Conservation (phyloP, 441 rosid genomes). For the Pelargonium australe region DNA sequence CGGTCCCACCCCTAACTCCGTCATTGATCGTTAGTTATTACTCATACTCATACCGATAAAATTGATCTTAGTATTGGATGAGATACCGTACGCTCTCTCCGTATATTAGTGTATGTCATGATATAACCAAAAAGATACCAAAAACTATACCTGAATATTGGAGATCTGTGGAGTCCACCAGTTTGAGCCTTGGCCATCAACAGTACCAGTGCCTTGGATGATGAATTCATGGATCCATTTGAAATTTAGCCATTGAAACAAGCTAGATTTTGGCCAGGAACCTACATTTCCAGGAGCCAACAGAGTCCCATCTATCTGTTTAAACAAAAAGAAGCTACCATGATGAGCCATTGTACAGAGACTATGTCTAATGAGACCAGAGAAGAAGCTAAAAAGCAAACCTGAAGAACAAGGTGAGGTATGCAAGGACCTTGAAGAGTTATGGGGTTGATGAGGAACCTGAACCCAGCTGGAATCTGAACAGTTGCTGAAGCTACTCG, state of each 20-base stretch:
- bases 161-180: slow-evolving; percentile 57
- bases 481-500: slow-evolving; percentile 34
- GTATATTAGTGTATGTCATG: too few relatives aligned
- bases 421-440: slow-evolving; percentile 62
- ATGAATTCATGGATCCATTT: slow-evolving; percentile 58
- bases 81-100: too few relatives aligned
- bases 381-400: slow-evolving; percentile 22
- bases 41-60: too few relatives aligned
- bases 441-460: slow-evolving; percentile 42
- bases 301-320: slow-evolving; percentile 67
- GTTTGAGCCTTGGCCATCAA: slow-evolving; percentile 66
- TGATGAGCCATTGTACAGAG: slow-evolving; percentile 14
- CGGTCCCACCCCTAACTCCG: too few relatives aligned
- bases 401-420: slow-evolving; percentile 54
- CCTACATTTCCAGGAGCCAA: slow-evolving; percentile 52
- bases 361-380: background rate
- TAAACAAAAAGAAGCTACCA: slow-evolving; percentile 3
- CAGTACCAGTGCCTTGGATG: slow-evolving; percentile 60
- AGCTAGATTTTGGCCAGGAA: slow-evolving; percentile 48
- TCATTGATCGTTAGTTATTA: too few relatives aligned
- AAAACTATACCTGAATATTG: slow-evolving; percentile 19
- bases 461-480: slow-evolving; percentile 39
- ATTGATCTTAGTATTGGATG: too few relatives aligned
- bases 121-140: too few relatives aligned
- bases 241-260: slow-evolving; percentile 58